These are phyloP conservation scores for Floccularia luteovirens DNA, from an alignment of 768 basidiomycete genomes.

Conservation along the genomic window DNA sequence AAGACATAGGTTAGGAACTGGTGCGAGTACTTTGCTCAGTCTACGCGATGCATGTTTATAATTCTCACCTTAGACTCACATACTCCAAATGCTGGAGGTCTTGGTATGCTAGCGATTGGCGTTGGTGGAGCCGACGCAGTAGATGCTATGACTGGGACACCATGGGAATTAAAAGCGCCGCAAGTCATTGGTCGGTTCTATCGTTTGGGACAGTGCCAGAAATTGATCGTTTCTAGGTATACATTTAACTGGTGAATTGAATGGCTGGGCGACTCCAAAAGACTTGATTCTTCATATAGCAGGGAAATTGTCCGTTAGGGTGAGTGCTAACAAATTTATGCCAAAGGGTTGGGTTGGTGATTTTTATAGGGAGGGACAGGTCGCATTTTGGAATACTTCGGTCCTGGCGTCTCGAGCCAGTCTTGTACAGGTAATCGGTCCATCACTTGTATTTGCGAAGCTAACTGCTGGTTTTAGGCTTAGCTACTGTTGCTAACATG, in stretches of 20 bases:
- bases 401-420: conserved; percentile 80
- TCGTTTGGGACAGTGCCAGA: not conserved
- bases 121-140: conserved; percentile 99
- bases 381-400: conserved; percentile 94
- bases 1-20: conserved; percentile 67
- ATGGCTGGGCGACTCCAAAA: conserved; percentile 92
- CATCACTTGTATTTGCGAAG: not conserved
- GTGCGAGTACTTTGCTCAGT: conserved; percentile 21
- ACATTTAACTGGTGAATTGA: conserved; percentile 80
- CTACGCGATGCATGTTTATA: not conserved
- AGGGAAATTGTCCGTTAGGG: conserved; percentile 88
- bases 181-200: conserved; percentile 59
- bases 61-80: conserved; percentile 64
- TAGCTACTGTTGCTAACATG: conserved; percentile 98
- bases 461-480: conserved; percentile 25
- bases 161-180: conserved; percentile 96
- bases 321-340: conserved; percentile 26
- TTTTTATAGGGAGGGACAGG: conserved; percentile 86
- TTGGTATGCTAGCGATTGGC: conserved; percentile 94
- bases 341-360: conserved; percentile 1
- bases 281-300: conserved; percentile 93
- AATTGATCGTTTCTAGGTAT: conserved; percentile 47
- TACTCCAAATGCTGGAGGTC: conserved; percentile 96
- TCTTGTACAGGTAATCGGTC: conserved; percentile 76
- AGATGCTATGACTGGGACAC: conserved; percentile 95